Evolutionary conservation across 2,329 filamentous ascomycete species (phyloP).

Genomic region (Colletotrichum plurivorum): DNA sequence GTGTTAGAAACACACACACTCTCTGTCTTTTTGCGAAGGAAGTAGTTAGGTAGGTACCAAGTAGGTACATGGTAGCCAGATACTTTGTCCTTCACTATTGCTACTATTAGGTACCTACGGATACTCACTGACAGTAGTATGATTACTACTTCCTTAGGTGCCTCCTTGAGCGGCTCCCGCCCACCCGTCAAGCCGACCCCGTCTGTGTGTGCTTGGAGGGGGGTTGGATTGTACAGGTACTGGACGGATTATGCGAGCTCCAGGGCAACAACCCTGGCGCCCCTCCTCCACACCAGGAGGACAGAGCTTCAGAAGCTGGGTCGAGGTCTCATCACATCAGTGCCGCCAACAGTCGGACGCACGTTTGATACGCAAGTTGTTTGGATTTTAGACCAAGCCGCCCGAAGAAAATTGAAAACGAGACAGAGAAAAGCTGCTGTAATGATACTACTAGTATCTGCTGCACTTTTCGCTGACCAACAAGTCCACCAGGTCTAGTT

Average conservation of each 20-base stretch:
- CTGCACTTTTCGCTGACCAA: too few species aligned
- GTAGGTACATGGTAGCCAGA: too few species aligned
- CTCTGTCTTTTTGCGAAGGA: background rate
- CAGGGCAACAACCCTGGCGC: constrained; percentile 12
- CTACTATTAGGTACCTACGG: too few species aligned
- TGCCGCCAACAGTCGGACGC: background rate
- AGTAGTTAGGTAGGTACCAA: background rate
- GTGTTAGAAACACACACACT: too few species aligned
- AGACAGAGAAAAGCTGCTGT: too few species aligned
- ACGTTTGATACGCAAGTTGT: too few species aligned
- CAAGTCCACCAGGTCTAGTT: too few species aligned
- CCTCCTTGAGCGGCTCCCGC: background rate
- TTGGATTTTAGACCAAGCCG: background rate
- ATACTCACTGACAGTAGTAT: too few species aligned
- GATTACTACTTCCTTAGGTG: background rate
- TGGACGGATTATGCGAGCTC: background rate
- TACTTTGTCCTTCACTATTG: too few species aligned
- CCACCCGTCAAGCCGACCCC: background rate
- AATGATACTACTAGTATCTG: too few species aligned
- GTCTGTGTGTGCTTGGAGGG: background rate
- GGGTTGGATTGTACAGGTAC: background rate
- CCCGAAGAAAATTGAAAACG: background rate
- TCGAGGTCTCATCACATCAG: background rate
- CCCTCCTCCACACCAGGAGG: constrained; percentile 31
- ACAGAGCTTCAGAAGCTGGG: too few species aligned